Conservation (phyloP, 1,284 basidiomycete species). For the Exobasidium cylindrosporum region DNA sequence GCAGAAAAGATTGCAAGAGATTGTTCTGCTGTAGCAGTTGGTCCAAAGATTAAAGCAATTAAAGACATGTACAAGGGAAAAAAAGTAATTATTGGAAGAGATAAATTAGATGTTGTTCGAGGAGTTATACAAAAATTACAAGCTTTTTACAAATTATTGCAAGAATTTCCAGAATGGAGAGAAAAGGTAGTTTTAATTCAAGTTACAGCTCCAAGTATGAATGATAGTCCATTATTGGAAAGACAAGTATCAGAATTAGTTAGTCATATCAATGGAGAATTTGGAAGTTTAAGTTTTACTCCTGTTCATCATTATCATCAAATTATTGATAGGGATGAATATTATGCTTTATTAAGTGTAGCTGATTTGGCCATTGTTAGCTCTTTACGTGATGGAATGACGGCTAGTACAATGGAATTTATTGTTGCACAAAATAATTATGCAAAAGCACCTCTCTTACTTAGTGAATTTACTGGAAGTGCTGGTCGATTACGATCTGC, state of each 20-base stretch:
- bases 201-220: conserved; percentile 91
- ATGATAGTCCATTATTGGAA: conserved; percentile 90
- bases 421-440: conserved; percentile 83
- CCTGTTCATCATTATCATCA: conserved; percentile 99
- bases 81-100: conserved; percentile 98
- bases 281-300: conserved; percentile 90
- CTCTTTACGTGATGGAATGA: conserved; percentile 95
- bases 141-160: conserved; percentile 90
- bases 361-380: conserved; percentile 96
- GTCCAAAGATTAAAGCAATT: conserved; percentile 83
- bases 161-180: conserved; percentile 92
- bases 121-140: conserved; percentile 96
- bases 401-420: conserved; percentile 93
- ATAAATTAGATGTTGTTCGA: conserved; percentile 97
- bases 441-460: conserved; percentile 73
- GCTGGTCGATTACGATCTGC: conserved; percentile 80
- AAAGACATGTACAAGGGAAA: conserved; percentile 85
- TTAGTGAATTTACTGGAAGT: conserved; percentile 98
- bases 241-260: conserved; percentile 91
- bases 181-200: conserved; percentile 72
- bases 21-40: conserved; percentile 73
- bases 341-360: conserved; percentile 90
- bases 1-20: conserved; percentile 82
- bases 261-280: conserved; percentile 93
- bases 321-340: conserved; percentile 89